Evolutionary conservation across 2,329 filamentous ascomycete species (phyloP).

Genomic region (Madurella mycetomatis): DNA sequence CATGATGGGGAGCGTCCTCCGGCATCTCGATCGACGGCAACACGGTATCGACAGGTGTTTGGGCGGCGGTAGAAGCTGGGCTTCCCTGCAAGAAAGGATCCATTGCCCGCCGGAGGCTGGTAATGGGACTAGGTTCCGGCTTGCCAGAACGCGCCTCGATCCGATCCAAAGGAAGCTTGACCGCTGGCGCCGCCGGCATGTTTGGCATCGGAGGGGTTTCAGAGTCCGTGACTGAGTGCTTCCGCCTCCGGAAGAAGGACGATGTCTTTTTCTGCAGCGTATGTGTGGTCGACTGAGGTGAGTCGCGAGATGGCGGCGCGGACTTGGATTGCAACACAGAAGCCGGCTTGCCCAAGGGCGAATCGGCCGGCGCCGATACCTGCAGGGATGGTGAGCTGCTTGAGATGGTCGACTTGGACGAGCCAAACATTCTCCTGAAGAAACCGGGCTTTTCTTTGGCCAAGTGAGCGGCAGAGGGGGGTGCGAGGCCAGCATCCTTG

Average conservation of each 20-base stretch:
- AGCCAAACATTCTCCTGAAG: constrained; percentile 88
- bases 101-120: constrained; percentile 82
- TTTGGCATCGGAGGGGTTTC: constrained; percentile 39
- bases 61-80: constrained; percentile 26
- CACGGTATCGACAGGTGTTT: constrained; percentile 20
- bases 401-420: constrained; percentile 51
- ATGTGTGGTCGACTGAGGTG: constrained; percentile 43
- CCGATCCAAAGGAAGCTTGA: constrained; percentile 32
- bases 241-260: constrained; percentile 88
- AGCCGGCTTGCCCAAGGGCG: constrained; percentile 20
- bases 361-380: constrained; percentile 31
- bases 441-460: constrained; percentile 74
- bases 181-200: constrained; percentile 28
- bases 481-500: constrained; percentile 46
- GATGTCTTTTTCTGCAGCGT: constrained; percentile 82
- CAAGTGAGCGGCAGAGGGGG: constrained; percentile 36
- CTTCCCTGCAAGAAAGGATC: constrained; percentile 64
- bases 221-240: constrained; percentile 76
- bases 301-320: constrained; percentile 49
- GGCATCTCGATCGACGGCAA: constrained; percentile 17
- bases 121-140: constrained; percentile 59
- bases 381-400: constrained; percentile 26
- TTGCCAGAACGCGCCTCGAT: constrained; percentile 30
- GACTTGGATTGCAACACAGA: constrained; percentile 47
- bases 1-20: neutral